Evolutionary conservation across 2,329 filamentous ascomycete genomes (phyloP).

Genomic region (Gnomoniopsis smithogilvyi): DNA sequence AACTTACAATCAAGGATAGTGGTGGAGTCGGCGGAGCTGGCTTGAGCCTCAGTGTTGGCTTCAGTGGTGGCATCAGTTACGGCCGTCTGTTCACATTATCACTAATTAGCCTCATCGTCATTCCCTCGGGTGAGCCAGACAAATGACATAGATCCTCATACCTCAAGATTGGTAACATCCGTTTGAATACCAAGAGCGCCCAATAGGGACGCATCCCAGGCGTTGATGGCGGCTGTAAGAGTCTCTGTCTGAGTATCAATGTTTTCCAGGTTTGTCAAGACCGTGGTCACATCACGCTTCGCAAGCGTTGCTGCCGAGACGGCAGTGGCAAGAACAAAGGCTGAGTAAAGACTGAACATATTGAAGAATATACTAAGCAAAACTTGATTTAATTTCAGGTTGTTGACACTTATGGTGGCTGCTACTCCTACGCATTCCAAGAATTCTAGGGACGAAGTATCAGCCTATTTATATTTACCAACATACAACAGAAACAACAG

Average conservation of each 20-base stretch:
- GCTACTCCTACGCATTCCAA: neutral
- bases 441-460: neutral
- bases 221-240: constrained; percentile 10
- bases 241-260: constrained; percentile 9
- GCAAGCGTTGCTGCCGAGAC: constrained; percentile 9
- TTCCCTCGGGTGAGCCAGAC: neutral
- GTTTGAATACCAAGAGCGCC: constrained; percentile 7
- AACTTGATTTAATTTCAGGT: neutral
- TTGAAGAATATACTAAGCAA: neutral
- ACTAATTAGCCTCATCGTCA: neutral
- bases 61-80: constrained; percentile 11
- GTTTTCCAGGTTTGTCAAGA: constrained; percentile 11
- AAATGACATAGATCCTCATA: neutral
- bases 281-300: constrained; percentile 6
- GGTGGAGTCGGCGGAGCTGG: constrained; percentile 9
- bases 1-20: constrained; percentile 8
- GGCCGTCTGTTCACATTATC: neutral
- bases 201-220: constrained; percentile 9
- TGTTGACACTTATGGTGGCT: neutral
- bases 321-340: constrained; percentile 8
- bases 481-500: neutral
- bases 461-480: neutral
- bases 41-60: constrained; percentile 6
- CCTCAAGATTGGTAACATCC: constrained; percentile 2
- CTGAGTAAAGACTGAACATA: constrained; percentile 13